Percentiles rank a stretch among this genome's conserved stretches.
Conservation (phyloP, 257 asterid genomes). For the Prunella vulgaris region DNA sequence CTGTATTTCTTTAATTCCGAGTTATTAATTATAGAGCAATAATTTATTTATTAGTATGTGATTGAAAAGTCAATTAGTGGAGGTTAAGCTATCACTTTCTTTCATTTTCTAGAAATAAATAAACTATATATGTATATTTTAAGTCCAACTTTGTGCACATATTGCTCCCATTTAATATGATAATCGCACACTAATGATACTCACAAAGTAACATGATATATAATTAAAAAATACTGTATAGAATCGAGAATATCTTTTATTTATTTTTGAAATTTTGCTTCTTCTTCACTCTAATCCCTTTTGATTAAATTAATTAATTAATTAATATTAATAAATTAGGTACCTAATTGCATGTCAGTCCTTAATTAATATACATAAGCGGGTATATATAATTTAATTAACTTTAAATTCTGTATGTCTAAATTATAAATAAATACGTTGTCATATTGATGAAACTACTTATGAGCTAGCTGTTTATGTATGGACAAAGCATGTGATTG, state of each 20-base stretch:
- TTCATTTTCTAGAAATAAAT: conserved; percentile 6
- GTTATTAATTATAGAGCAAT: neutral
- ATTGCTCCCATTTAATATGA: neutral
- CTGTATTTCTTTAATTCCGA: neutral
- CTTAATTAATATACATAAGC: conserved; percentile 13
- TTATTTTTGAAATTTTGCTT: neutral
- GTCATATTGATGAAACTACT: conserved; percentile 14
- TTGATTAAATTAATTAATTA: neutral
- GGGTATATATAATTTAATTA: neutral
- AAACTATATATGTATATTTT: neutral
- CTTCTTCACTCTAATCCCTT: conserved; percentile 7
- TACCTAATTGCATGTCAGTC: too few relatives aligned
- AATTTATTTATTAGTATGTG: conserved; percentile 4
- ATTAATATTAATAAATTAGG: too few relatives aligned
- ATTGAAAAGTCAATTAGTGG: conserved; percentile 16
- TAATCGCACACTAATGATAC: neutral
- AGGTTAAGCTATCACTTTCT: conserved; percentile 26
- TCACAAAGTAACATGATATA: neutral
- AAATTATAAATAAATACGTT: neutral
- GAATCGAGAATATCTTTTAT: neutral
- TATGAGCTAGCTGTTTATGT: conserved; percentile 34
- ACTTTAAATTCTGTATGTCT: neutral
- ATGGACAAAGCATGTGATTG: conserved; percentile 33
- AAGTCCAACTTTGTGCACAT: neutral
- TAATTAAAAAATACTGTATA: neutral